Evolutionary conservation across 2,329 filamentous ascomycete species (phyloP).

Genomic region (Ophiocordyceps robertsii): DNA sequence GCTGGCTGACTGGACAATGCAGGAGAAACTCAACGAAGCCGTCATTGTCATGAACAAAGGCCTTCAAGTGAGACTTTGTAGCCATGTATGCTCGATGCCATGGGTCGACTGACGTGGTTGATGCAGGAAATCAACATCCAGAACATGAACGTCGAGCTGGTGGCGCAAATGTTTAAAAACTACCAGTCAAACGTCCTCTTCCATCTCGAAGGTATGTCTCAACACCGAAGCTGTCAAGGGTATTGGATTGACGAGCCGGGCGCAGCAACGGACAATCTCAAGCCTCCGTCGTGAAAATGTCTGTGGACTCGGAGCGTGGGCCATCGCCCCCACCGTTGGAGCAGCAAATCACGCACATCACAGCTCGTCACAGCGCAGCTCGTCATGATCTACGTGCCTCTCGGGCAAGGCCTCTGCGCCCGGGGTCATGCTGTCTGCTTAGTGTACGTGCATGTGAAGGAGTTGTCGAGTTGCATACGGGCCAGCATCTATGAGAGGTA

Average conservation of each 20-base stretch:
- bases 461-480: too few relatives aligned
- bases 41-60: slow-evolving; percentile 86
- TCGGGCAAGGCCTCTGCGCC: too few relatives aligned
- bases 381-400: too few relatives aligned
- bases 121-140: slow-evolving; percentile 87
- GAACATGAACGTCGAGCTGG: slow-evolving; percentile 97
- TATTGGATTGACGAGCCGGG: background rate
- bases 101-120: background rate
- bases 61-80: slow-evolving; percentile 48
- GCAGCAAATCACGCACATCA: too few relatives aligned
- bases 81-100: background rate
- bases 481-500: too few relatives aligned
- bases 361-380: too few relatives aligned
- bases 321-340: too few relatives aligned
- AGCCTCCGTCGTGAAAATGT: slow-evolving; percentile 49
- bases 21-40: slow-evolving; percentile 97
- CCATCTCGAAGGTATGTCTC: slow-evolving; percentile 71
- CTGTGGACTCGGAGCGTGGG: too few relatives aligned
- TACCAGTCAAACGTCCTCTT: slow-evolving; percentile 97
- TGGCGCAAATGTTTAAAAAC: slow-evolving; percentile 99
- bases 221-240: background rate
- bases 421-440: too few relatives aligned
- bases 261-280: slow-evolving; percentile 68
- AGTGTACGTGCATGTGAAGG: too few relatives aligned
- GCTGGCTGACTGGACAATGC: background rate